Base-by-base conservation (phyloP, 306 rosid genomes). In the Neltuma alba region DNA sequence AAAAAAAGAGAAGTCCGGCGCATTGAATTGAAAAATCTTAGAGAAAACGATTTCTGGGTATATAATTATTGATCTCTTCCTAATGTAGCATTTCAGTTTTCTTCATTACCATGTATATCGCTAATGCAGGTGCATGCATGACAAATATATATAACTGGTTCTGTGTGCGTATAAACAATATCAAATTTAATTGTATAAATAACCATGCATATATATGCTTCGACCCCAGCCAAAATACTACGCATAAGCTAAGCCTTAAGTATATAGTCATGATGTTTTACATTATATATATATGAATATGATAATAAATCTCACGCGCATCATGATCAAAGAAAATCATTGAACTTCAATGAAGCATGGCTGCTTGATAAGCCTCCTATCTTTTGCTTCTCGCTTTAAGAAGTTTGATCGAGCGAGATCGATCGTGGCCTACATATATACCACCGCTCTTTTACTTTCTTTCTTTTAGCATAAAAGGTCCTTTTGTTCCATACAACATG, bases 311-410 rank as follows among this genome's bases (percentile, higher is more conserved):
- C 36, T 25, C 34, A 5, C 37, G 20, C n/a, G n/a, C 41, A n/a
- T 54, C 55, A 79, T 50, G 67, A 42, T 52, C 47, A 79, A 68
- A 75, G 14, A 16, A 28, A 15, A 31, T 13, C 2, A 38, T 9
- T 37, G 54, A 37, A 66, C 48, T 66, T 63, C 20, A 34, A 63
- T 38, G 27, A 36, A 44, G 72, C 73, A 70, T 55, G 83, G 72
- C 37, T 62, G 28, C 62, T 72, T 75, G 34, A 70, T 50, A 79
- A 44, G 73, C 28, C 60, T 82, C 79, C 45, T 31, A 38, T 50
- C 47, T 85, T 78, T 74, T 78, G 72, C 57, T 85, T 25, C 57
- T 81, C 64, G 54, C 60, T 76, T 80, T 42, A 62, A 76, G 64
- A 83, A 70, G 70, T 57, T 55, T 72, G 52, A 36, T 18, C 50